Conservation (phyloP, 2,329 filamentous ascomycete genomes). For the Pezicula radicicola region DNA sequence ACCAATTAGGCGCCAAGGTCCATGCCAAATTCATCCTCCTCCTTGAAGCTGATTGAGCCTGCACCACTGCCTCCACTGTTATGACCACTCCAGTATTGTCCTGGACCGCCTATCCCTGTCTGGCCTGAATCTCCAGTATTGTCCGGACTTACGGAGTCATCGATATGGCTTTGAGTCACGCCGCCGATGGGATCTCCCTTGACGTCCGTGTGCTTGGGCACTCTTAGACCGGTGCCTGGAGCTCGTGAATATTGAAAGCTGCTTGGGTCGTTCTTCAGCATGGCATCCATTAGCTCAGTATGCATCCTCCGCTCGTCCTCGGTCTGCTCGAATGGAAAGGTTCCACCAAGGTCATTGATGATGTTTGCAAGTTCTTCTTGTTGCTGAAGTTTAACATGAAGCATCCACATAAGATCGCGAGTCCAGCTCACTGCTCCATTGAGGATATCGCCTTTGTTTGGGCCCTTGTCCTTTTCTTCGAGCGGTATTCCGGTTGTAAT, state of each 20-base stretch:
- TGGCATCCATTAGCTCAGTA: constrained; percentile 82
- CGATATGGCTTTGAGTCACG: constrained; percentile 31
- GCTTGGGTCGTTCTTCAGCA: constrained; percentile 70
- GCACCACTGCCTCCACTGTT: constrained; percentile 71
- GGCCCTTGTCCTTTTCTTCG: constrained; percentile 97
- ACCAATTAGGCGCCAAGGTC: constrained; percentile 51
- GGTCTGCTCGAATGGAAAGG: constrained; percentile 76
- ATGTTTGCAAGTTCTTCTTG: constrained; percentile 81
- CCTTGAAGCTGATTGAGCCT: constrained; percentile 73
- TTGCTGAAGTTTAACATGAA: constrained; percentile 84
- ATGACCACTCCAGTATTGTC: constrained; percentile 64
- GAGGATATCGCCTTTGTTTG: constrained; percentile 97
- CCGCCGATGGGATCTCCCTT: constrained; percentile 72
- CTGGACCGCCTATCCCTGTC: constrained; percentile 25
- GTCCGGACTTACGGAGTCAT: constrained; percentile 51
- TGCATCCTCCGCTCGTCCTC: constrained; percentile 97
- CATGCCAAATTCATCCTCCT: constrained; percentile 93
- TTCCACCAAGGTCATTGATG: constrained; percentile 69
- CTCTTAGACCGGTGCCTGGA: constrained; percentile 79
- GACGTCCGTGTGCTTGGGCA: constrained; percentile 90
- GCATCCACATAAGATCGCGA: constrained; percentile 94
- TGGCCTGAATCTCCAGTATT: constrained; percentile 26
- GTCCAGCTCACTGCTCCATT: constrained; percentile 98
- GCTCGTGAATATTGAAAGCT: constrained; percentile 84
- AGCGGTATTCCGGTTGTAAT: constrained; percentile 91